These are phyloP conservation scores for Emergomyces orientalis DNA, from an alignment of 2,329 filamentous ascomycete genomes.

Conservation along the genomic window DNA sequence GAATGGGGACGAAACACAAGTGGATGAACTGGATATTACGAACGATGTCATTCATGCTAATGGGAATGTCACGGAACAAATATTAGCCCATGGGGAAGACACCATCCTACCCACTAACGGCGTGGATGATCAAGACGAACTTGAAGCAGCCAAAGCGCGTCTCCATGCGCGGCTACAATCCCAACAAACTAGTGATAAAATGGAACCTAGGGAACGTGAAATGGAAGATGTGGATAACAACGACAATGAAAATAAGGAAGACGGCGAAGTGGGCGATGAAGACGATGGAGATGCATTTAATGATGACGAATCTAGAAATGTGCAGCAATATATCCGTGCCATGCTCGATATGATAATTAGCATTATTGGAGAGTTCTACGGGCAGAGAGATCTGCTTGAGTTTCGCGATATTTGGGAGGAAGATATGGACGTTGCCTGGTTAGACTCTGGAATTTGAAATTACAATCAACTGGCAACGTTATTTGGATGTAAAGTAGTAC, in stretches of 20 bases:
- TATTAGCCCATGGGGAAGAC: background rate
- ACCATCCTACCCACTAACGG: constrained; percentile 6
- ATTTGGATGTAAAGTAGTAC: background rate
- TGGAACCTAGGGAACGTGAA: constrained; percentile 25
- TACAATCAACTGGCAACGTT: background rate
- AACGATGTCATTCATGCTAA: background rate
- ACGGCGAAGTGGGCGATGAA: constrained; percentile 29
- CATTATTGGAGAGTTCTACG: constrained; percentile 77
- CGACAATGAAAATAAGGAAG: constrained; percentile 1
- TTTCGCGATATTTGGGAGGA: constrained; percentile 52
- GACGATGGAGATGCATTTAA: constrained; percentile 16
- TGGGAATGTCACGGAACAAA: background rate
- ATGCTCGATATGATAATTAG: constrained; percentile 89
- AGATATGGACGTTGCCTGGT: constrained; percentile 1
- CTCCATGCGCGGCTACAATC: constrained; percentile 29
- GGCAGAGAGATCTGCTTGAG: constrained; percentile 75
- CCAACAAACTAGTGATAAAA: background rate
- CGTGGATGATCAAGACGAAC: constrained; percentile 21
- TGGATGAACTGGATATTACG: background rate
- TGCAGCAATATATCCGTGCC: constrained; percentile 38
- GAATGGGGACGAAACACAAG: background rate
- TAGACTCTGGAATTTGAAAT: background rate
- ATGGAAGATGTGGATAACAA: background rate
- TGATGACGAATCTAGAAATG: constrained; percentile 19
- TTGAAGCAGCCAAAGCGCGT: constrained; percentile 43